Conservation (phyloP, 2,329 filamentous ascomycete species). For the Aaosphaeria pasadenensis region DNA sequence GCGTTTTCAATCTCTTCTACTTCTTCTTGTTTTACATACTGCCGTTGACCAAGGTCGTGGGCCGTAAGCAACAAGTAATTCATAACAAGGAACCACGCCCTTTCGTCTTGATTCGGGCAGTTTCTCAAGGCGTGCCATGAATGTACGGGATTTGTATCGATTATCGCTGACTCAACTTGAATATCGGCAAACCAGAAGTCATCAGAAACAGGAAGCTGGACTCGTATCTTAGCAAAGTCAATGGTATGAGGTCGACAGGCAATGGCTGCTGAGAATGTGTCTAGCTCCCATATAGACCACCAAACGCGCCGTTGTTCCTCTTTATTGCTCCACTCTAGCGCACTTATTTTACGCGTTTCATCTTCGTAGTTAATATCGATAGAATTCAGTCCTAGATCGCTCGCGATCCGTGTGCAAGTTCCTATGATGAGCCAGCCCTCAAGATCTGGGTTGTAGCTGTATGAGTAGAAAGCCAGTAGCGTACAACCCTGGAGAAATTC, state of each 20-base stretch:
- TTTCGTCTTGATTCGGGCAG: neutral
- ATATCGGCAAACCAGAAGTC: neutral
- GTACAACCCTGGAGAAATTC: constrained; percentile 1
- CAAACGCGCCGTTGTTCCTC: constrained; percentile 1
- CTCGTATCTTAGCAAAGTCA: neutral
- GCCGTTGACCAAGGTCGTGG: neutral
- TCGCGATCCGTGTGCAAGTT: constrained; percentile 1
- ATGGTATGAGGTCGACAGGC: neutral
- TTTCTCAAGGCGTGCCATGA: too few relatives aligned
- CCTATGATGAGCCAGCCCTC: constrained; percentile 1
- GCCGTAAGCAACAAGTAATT: neutral
- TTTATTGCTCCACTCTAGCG: neutral
- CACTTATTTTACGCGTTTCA: neutral
- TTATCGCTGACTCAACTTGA: too few relatives aligned
- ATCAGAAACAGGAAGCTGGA: neutral
- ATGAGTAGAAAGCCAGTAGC: constrained; percentile 2
- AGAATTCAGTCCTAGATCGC: constrained; percentile 1
- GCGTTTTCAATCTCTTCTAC: neutral
- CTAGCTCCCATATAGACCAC: constrained; percentile 2
- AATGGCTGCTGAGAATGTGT: neutral
- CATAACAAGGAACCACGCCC: neutral
- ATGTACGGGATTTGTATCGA: too few relatives aligned
- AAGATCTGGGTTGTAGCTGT: neutral
- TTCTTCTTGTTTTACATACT: neutral
- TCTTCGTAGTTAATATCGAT: neutral